phyloP scores from a whole-genome alignment of 441 rosid genomes.

The Biscutella laevigata region DNA sequence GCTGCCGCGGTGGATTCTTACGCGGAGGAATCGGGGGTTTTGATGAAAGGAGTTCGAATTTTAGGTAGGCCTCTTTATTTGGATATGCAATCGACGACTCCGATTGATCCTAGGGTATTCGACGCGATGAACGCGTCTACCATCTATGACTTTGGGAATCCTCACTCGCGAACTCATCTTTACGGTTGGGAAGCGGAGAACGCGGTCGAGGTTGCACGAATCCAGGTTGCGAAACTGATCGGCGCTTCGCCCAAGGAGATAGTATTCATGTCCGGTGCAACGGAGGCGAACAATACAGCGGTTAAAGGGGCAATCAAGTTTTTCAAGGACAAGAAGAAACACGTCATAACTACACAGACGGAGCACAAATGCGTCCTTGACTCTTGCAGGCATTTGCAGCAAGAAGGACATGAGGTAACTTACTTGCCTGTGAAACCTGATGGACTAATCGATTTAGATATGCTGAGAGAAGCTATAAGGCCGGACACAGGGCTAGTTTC shows the following conservation, averaged over 20 bases:
- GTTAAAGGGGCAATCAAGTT: conserved; percentile 90
- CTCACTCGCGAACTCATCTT: conserved; percentile 93
- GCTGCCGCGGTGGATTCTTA: conserved; percentile 14
- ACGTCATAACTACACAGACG: conserved; percentile 84
- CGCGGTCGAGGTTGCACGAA: conserved; percentile 78
- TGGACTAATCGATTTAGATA: conserved; percentile 67
- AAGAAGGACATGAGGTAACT: conserved; percentile 86
- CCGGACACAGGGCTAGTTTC: conserved; percentile 82
- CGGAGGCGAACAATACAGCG: conserved; percentile 81
- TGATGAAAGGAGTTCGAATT: conserved; percentile 73
- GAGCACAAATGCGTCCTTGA: conserved; percentile 95
- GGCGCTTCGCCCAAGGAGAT: conserved; percentile 80
- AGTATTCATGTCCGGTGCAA: conserved; percentile 84
- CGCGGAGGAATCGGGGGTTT: conserved; percentile 31
- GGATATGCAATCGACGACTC: conserved; percentile 86
- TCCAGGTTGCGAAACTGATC: conserved; percentile 59
- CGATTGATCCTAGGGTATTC: conserved; percentile 80
- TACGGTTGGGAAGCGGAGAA: conserved; percentile 94
- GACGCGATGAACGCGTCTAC: conserved; percentile 79
- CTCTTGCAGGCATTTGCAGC: conserved; percentile 87
- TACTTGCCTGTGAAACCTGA: conserved; percentile 65
- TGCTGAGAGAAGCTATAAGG: conserved; percentile 49
- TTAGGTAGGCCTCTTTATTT: conserved; percentile 77
- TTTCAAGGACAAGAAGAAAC: conserved; percentile 77
- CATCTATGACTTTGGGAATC: conserved; percentile 65